phyloP scores from a whole-genome alignment of 2,329 filamentous ascomycete genomes.

The Epichloe sibirici region DNA sequence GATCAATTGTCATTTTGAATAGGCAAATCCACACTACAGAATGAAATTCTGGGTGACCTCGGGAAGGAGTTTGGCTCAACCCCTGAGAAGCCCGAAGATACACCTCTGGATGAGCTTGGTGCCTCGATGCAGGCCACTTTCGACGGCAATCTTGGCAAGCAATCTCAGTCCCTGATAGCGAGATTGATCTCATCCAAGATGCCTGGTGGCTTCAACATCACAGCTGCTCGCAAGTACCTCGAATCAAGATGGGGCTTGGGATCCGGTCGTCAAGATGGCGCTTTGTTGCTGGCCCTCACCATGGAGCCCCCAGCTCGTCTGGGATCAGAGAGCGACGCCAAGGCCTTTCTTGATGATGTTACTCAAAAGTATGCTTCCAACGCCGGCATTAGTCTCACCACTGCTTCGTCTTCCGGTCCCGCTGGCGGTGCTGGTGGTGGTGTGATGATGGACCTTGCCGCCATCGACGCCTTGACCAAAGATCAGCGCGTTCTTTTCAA shows the following conservation, averaged over 20 bases:
- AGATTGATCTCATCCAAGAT: slow-evolving; percentile 97
- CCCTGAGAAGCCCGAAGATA: slow-evolving; percentile 96
- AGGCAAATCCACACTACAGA: slow-evolving; percentile 98
- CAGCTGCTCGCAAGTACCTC: slow-evolving; percentile 84
- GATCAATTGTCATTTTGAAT: slow-evolving; percentile 6
- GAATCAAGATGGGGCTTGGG: slow-evolving; percentile 88
- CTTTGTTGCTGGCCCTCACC: slow-evolving; percentile 76
- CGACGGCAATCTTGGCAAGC: slow-evolving; percentile 94
- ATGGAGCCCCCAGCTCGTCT: slow-evolving; percentile 85
- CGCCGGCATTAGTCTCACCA: slow-evolving; percentile 73
- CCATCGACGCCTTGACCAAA: slow-evolving; percentile 92
- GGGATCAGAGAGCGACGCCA: slow-evolving; percentile 80
- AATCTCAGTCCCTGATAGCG: slow-evolving; percentile 84
- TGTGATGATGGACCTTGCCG: slow-evolving; percentile 99
- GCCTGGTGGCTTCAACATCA: slow-evolving; percentile 99
- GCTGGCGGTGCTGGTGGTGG: slow-evolving; percentile 60
- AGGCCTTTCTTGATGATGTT: slow-evolving; percentile 80
- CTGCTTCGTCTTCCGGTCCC: slow-evolving; percentile 60
- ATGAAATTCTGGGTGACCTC: slow-evolving; percentile 94
- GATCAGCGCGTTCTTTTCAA: slow-evolving; percentile 95
- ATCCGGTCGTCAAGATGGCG: slow-evolving; percentile 79
- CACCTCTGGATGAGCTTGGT: slow-evolving; percentile 87
- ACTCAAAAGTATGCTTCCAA: slow-evolving; percentile 79
- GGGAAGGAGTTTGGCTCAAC: slow-evolving; percentile 98
- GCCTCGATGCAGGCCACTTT: slow-evolving; percentile 97